Conservation (phyloP, 2,329 filamentous ascomycete species). For the Ceratocystis papillata region DNA sequence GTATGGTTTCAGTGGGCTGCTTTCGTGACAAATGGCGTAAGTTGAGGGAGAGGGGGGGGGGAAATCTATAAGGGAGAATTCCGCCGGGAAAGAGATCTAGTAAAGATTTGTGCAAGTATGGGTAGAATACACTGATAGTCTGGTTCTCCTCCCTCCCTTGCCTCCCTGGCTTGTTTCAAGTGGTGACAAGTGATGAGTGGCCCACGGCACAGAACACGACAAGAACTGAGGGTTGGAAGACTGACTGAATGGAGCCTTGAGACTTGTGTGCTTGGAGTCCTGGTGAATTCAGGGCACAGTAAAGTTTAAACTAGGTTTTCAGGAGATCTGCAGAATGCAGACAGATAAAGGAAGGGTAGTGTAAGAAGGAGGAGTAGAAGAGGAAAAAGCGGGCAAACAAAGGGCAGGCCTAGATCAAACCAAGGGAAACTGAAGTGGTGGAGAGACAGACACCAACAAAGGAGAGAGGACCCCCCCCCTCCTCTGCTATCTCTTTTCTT, state of each 20-base stretch:
- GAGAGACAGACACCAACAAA: not conserved
- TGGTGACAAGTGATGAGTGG: constrained; percentile 8
- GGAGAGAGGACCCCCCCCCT: not conserved
- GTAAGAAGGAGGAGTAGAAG: not conserved
- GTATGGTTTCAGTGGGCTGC: constrained; percentile 8
- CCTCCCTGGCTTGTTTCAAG: constrained; percentile 7
- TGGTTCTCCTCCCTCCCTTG: not conserved
- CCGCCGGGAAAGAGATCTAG: not conserved
- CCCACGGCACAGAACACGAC: not conserved
- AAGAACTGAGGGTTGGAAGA: not conserved
- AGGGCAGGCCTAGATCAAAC: not conserved
- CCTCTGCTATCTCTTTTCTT: too few species aligned
- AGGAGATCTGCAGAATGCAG: constrained; percentile 5
- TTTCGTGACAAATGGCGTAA: constrained; percentile 4
- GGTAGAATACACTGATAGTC: not conserved
- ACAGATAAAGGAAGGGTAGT: not conserved
- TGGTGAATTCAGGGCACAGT: not conserved
- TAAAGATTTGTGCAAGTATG: not conserved
- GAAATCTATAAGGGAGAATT: not conserved
- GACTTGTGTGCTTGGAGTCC: too few species aligned
- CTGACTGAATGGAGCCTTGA: not conserved
- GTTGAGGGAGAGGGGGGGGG: not conserved
- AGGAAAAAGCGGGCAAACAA: not conserved
- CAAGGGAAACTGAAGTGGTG: not conserved
- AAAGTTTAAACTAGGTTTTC: not conserved